These are phyloP conservation scores for Russula olivacea DNA, from an alignment of 768 basidiomycete genomes.

Conservation along the genomic window DNA sequence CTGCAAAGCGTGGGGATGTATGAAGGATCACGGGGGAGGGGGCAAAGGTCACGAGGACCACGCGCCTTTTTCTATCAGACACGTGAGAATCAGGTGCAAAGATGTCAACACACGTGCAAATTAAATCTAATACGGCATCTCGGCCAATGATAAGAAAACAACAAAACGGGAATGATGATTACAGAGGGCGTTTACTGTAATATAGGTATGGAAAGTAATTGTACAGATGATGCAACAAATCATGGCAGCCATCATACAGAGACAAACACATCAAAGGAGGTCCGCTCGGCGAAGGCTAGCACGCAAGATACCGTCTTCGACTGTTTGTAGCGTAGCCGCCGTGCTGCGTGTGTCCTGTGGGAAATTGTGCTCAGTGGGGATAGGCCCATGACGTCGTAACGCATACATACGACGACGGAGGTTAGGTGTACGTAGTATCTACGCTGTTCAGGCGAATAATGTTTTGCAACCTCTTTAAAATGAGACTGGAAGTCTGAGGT, in stretches of 20 bases:
- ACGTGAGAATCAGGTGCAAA: conserved; percentile 28
- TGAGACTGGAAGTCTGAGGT: conserved; percentile 68
- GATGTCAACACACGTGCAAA: conserved; percentile 23
- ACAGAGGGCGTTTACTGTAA: neutral
- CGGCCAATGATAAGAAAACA: conserved; percentile 3
- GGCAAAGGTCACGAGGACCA: conserved; percentile 24
- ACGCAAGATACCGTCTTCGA: conserved; percentile 68
- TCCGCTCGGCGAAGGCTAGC: conserved; percentile 65
- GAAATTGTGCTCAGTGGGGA: conserved; percentile 10
- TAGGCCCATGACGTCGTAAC: neutral
- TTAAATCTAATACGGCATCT: conserved; percentile 21
- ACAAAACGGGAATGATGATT: no score
- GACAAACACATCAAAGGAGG: conserved; percentile 43
- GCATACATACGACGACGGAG: conserved; percentile 61
- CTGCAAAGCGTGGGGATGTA: conserved; percentile 4
- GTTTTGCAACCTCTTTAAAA: conserved; percentile 67
- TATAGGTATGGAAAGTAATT: conserved; percentile 1
- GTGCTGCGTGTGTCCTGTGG: conserved; percentile 68
- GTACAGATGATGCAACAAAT: conserved; percentile 6
- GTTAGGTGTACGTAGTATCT: conserved; percentile 71
- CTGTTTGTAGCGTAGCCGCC: conserved; percentile 55
- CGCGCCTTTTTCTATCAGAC: conserved; percentile 24
- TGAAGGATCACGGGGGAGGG: conserved; percentile 23
- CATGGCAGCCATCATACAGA: neutral
- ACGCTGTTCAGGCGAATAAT: conserved; percentile 56